phyloP scores from a whole-genome alignment of 1,139 yeast genomes.

The Hanseniaspora gamundiae region DNA sequence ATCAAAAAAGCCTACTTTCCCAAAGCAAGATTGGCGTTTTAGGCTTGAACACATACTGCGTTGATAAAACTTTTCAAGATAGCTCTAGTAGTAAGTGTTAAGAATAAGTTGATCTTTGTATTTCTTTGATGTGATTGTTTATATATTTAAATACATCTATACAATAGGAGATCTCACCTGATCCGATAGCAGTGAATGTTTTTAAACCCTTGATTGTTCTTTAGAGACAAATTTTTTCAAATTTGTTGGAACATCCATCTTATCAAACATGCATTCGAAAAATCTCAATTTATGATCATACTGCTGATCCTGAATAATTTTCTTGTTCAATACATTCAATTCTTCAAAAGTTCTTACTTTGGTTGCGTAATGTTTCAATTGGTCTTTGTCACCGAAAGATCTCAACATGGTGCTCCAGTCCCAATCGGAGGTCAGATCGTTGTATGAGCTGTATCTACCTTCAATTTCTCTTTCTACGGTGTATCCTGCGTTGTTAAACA shows the following conservation, averaged over 20 bases:
- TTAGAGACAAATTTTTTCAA: conserved; percentile 18
- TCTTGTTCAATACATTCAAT: conserved; percentile 27
- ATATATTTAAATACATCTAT: no score
- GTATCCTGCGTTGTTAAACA: conserved; percentile 76
- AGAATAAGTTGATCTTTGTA: no score
- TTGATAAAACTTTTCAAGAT: no score
- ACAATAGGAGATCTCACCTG: no score
- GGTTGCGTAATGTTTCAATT: conserved; percentile 27
- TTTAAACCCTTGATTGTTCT: background rate
- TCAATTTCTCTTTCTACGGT: conserved; percentile 75
- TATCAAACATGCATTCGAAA: conserved; percentile 46
- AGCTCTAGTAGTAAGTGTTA: no score
- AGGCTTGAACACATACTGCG: no score
- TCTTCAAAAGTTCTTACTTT: conserved; percentile 27
- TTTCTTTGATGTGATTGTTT: no score
- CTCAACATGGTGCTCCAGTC: conserved; percentile 57
- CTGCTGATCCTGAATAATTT: conserved; percentile 22
- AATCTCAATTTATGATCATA: conserved; percentile 34
- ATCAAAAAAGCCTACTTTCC: no score
- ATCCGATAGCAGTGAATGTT: no score
- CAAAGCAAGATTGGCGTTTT: no score
- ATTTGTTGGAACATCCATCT: conserved; percentile 51
- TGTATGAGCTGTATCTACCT: conserved; percentile 66
- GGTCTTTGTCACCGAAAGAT: conserved; percentile 53
- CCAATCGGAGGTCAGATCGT: conserved; percentile 73